Base-by-base conservation (phyloP, 306 rosid genomes). In the Styphnolobium japonicum region DNA sequence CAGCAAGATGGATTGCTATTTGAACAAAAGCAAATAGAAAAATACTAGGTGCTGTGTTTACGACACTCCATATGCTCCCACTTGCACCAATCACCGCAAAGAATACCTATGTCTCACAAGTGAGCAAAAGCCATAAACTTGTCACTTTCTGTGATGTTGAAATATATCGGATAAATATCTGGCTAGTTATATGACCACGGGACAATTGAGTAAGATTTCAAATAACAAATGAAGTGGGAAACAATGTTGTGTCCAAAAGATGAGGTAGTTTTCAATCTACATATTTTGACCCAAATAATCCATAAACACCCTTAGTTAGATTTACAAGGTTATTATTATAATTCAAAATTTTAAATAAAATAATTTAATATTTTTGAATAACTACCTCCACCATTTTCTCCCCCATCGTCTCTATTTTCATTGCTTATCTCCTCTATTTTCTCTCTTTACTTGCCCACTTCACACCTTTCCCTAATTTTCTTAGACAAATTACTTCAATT, bases 51-150 rank as follows among this genome's bases (percentile, higher is more conserved):
- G 94, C 83, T 40, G 83, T 87, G 78, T 64, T 88, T 52, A 88
- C 83, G 37, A 90, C 91, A 85, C 81, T 85, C 91, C 94, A 75
- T 85, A 88, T 66, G 81, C 88, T 88, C 77, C 91, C 92, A 78
- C 94, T 82, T 34, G 94, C 92, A 68, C 97, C 94, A 40, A 90
- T 77, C 61, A 87, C 94, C 1, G 86, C 79, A 56, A 92, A 88
- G 81, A 90, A 92, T 53, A 90, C 90, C 97, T 88, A 83, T 71
- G 60, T 48, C 58, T 72, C 83, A 42, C 72, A 21, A 43, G 58
- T 43, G 25, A n/a, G 9, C 64, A 55, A 19, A 68, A 71, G 52
- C 46, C 46, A 73, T 45, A 7, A 12, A 40, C 55, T 39, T 16
- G 48, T 43, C 21, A 42, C 12, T 27, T 43, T 42, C 2, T 4